Conservation (phyloP, 371 early-diverging fungal genomes). For the Apophysomyces elegans region DNA sequence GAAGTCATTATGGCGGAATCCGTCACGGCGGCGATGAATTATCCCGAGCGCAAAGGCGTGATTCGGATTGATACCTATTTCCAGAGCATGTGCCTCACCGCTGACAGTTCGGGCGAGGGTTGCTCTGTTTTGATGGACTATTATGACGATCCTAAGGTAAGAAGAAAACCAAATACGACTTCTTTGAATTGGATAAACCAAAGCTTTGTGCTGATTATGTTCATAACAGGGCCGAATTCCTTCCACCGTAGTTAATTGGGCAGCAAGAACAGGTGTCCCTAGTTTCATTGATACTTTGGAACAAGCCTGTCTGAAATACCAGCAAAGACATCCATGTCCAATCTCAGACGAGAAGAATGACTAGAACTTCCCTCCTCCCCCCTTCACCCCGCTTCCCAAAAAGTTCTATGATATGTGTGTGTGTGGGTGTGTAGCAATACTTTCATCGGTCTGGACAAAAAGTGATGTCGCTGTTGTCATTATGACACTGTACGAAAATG, state of each 20-base stretch:
- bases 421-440: background rate
- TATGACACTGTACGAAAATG: background rate
- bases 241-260: slow-evolving; percentile 52
- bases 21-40: slow-evolving; percentile 27
- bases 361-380: background rate
- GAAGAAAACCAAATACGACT: slow-evolving; percentile 7
- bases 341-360: background rate
- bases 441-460: background rate
- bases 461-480: background rate
- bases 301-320: slow-evolving; percentile 26
- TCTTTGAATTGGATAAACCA: too few relatives aligned
- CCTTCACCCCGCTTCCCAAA: too few relatives aligned
- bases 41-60: slow-evolving; percentile 38
- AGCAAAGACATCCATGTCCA: slow-evolving; percentile 21
- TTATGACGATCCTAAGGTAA: slow-evolving; percentile 59
- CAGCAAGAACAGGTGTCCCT: slow-evolving; percentile 52
- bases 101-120: slow-evolving; percentile 39
- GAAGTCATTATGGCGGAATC: slow-evolving; percentile 54
- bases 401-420: too few relatives aligned
- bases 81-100: slow-evolving; percentile 48
- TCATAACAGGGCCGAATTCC: slow-evolving; percentile 47
- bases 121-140: slow-evolving; percentile 52
- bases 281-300: slow-evolving; percentile 35
- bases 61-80: slow-evolving; percentile 52
- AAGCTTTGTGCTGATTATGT: background rate